phyloP scores from a whole-genome alignment of 2,329 filamentous ascomycete genomes.

The Phyllosticta paracitricarpa region DNA sequence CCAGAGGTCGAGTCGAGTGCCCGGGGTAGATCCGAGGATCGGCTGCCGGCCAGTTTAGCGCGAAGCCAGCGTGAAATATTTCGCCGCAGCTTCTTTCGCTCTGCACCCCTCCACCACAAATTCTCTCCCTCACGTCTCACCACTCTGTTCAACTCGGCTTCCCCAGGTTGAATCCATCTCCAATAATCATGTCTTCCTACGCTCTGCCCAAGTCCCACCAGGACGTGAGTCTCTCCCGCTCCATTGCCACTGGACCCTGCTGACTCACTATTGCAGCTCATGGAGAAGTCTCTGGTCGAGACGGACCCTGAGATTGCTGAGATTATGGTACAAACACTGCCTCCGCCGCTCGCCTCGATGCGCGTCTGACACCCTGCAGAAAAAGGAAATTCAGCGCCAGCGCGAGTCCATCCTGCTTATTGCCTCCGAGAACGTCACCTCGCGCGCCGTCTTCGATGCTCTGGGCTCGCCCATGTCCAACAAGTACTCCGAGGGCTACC shows the following conservation, averaged over 20 bases:
- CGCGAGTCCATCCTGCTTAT: slow-evolving; percentile 79
- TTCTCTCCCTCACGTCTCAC: background rate
- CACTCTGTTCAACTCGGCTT: background rate
- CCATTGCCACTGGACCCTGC: slow-evolving; percentile 12
- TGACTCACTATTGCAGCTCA: slow-evolving; percentile 56
- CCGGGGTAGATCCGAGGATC: background rate
- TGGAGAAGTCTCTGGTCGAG: slow-evolving; percentile 88
- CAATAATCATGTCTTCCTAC: slow-evolving; percentile 39
- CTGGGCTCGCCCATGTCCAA: slow-evolving; percentile 56
- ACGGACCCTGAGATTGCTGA: slow-evolving; percentile 87
- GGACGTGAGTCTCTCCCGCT: slow-evolving; percentile 42
- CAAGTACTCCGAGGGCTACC: slow-evolving; percentile 98
- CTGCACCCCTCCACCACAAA: background rate
- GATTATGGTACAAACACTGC: slow-evolving; percentile 67
- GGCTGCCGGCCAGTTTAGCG: background rate
- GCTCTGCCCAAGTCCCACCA: slow-evolving; percentile 56
- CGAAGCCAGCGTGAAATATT: slow-evolving; percentile 6
- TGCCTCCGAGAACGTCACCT: slow-evolving; percentile 32
- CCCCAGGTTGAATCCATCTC: background rate
- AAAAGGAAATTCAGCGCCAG: slow-evolving; percentile 91
- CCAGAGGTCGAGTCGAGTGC: background rate
- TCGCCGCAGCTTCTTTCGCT: background rate
- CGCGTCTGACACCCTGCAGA: slow-evolving; percentile 39
- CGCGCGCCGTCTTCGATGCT: slow-evolving; percentile 30
- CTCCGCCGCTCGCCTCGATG: slow-evolving; percentile 11